These are phyloP conservation scores for Leccinum variabile DNA, from an alignment of 1,284 basidiomycete species.

Conservation along the genomic window DNA sequence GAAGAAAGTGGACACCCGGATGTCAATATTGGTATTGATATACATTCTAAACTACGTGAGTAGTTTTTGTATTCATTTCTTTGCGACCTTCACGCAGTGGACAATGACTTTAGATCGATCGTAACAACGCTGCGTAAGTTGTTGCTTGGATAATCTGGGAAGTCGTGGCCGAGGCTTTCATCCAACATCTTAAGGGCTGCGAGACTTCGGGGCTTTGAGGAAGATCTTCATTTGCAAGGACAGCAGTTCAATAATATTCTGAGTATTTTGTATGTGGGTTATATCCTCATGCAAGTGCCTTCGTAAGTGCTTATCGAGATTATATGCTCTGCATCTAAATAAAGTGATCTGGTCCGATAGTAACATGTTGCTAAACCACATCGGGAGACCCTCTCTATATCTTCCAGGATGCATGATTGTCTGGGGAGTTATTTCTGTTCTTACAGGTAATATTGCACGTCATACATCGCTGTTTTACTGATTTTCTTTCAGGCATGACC, in stretches of 20 bases:
- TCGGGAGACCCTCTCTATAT: slow-evolving; percentile 75
- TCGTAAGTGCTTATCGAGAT: slow-evolving; percentile 32
- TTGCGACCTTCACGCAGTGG: not conserved
- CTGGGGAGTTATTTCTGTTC: slow-evolving; percentile 68
- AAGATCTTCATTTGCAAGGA: slow-evolving; percentile 39
- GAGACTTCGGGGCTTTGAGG: slow-evolving; percentile 31
- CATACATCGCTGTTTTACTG: not conserved
- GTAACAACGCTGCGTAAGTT: slow-evolving; percentile 64
- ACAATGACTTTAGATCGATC: slow-evolving; percentile 50
- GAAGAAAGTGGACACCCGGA: slow-evolving; percentile 44
- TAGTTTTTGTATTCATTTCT: slow-evolving; percentile 13
- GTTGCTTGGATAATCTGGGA: not conserved
- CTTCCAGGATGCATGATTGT: slow-evolving; percentile 70
- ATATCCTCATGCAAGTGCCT: slow-evolving; percentile 63
- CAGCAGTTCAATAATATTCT: slow-evolving; percentile 68
- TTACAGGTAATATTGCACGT: slow-evolving; percentile 47
- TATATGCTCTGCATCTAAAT: not conserved
- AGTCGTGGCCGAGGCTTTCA: not conserved
- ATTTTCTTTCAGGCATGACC: slow-evolving; percentile 12
- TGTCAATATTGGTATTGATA: slow-evolving; percentile 54
- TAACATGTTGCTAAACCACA: slow-evolving; percentile 72
- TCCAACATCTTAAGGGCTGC: slow-evolving; percentile 26
- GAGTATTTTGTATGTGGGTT: slow-evolving; percentile 72
- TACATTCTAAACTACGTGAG: slow-evolving; percentile 57
- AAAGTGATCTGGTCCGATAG: slow-evolving; percentile 34